Evolutionary conservation across 345 rosid genomes (phyloP).

Genomic region (Durio zibethinus): DNA sequence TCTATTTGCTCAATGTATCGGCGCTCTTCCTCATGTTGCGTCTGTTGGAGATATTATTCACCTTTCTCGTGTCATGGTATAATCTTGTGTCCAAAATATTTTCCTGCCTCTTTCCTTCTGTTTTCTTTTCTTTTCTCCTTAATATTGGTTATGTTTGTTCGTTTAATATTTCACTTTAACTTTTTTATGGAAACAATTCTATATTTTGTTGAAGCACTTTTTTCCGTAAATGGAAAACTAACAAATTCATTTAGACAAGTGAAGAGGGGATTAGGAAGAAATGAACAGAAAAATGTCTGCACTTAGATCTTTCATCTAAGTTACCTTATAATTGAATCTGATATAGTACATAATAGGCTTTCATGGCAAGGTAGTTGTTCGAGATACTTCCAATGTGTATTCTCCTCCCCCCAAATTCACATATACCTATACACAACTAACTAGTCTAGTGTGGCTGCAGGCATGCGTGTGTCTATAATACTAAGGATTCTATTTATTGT

Average conservation of each 20-base stretch:
- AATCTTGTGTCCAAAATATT: not conserved
- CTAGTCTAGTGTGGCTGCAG: no score
- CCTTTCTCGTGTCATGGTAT: conserved; percentile 60
- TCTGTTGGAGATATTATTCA: conserved; percentile 54
- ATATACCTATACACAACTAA: not conserved
- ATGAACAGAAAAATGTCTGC: not conserved
- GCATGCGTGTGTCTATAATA: not conserved
- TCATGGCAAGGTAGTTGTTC: not conserved
- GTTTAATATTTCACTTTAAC: not conserved
- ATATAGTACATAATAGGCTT: not conserved
- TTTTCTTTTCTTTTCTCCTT: not conserved
- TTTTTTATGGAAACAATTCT: not conserved
- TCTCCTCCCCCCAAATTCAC: not conserved
- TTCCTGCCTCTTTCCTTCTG: not conserved
- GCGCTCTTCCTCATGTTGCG: conserved; percentile 49
- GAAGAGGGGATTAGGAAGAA: not conserved
- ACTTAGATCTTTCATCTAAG: not conserved
- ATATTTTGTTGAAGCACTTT: not conserved
- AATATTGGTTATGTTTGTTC: not conserved
- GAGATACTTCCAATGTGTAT: not conserved
- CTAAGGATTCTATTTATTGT: not conserved
- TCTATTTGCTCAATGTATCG: conserved; percentile 27
- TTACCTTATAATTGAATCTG: not conserved
- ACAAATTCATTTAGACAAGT: not conserved
- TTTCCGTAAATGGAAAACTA: not conserved